These are phyloP conservation scores for Lycium barbarum DNA, from an alignment of 257 asterid genomes.

Conservation along the genomic window DNA sequence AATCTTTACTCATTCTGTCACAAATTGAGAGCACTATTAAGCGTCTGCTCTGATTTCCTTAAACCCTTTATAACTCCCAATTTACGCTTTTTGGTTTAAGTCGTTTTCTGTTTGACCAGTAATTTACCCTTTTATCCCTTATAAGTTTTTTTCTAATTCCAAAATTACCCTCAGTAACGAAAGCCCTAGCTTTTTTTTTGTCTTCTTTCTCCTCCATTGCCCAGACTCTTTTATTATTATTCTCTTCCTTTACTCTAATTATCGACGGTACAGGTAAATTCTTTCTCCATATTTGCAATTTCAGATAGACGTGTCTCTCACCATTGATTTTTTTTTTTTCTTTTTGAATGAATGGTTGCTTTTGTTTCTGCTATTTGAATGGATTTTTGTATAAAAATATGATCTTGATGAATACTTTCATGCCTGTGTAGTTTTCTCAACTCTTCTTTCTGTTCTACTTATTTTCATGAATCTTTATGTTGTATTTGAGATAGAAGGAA, in stretches of 20 bases:
- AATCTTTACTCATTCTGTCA: slow-evolving; percentile 12
- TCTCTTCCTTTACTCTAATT: too few relatives aligned
- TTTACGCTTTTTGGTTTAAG: neutral
- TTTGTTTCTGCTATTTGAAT: neutral
- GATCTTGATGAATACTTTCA: neutral
- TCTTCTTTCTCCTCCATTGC: neutral
- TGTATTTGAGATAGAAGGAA: too few relatives aligned
- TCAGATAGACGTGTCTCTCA: neutral
- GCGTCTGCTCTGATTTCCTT: neutral
- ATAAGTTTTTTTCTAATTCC: neutral
- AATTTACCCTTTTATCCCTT: neutral
- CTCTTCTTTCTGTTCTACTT: too few relatives aligned
- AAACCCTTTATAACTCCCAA: neutral
- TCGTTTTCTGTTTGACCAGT: too few relatives aligned
- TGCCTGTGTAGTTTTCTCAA: too few relatives aligned
- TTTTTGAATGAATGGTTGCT: too few relatives aligned
- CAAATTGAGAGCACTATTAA: neutral
- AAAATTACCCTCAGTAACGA: neutral
- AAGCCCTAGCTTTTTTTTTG: neutral
- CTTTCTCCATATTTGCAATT: neutral
- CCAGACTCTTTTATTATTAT: too few relatives aligned
- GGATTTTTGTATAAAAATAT: neutral
- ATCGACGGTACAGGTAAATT: neutral
- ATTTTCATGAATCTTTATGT: too few relatives aligned
- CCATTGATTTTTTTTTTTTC: too few relatives aligned